Base-by-base conservation (phyloP, 1,284 basidiomycete species). In the Mycena sp. region DNA sequence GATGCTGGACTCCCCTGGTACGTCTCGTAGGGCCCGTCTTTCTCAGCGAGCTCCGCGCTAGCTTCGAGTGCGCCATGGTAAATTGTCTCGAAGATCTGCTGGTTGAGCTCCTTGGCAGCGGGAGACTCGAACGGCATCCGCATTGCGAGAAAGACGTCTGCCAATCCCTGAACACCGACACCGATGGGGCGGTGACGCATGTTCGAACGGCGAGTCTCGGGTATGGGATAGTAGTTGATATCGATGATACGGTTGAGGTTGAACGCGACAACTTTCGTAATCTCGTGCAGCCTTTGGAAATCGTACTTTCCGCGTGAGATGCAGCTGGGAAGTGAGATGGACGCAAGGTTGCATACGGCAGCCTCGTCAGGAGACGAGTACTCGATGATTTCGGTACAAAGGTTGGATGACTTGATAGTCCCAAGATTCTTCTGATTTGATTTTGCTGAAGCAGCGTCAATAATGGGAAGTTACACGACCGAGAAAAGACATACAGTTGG, bases 381-480 rank as follows among this genome's bases (percentile, higher is more conserved):
- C 81, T 99, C 95, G 77, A 99, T 94, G 76, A 99, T 99, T 79
- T 99, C 98, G 12, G 97, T 99, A 84, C 98, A 99, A 45, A 99
- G 84, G 79, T 99, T 99, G 63, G 97, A 99, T 6, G 95, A 98
- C 84, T 99, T 99, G 90, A 99, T 99, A 21, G 95, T 98, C 52
- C 98, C 98, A 44, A 99, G 87, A 80, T 99, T 98, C 84, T 97
- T 91, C 81, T 99, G 98, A 83, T 99, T 99, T 25, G 95, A 97
- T 80, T 98, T 98, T 71, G 85, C 91, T 95, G 69, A 6, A 55
- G 35, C 28, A 19, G 26, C 32, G 53, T 56, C 4, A 60, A 50
- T 55, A 19, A 21, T 9, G 14, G 23, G 40, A 30, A 19, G 16
- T 6, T 16, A 9, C 49, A 52, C 51, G 12, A 44, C 19, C 23